Evolutionary conservation across 352 stramenopile genomes (phyloP).

Genomic region (Phytophthora pistaciae): DNA sequence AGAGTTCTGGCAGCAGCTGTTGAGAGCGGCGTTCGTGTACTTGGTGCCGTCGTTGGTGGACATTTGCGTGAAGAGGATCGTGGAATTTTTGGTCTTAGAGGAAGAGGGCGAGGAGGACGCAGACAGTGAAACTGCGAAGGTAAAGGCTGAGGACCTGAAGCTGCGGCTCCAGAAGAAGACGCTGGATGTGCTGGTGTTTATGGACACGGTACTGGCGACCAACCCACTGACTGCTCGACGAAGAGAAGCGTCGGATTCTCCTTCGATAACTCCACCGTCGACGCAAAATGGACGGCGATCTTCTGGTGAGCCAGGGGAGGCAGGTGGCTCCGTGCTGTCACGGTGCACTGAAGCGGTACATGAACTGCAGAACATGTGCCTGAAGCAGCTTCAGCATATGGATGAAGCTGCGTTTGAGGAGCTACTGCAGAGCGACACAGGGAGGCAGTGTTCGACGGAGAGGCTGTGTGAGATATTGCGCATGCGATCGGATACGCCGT

Average conservation of each 20-base stretch:
- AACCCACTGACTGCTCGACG: constrained; percentile 42
- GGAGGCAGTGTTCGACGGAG: constrained; percentile 72
- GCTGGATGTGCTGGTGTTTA: constrained; percentile 66
- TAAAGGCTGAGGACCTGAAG: constrained; percentile 7
- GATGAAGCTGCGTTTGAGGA: constrained; percentile 61
- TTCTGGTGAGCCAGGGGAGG: constrained; percentile 8
- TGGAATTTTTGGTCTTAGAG: constrained; percentile 40
- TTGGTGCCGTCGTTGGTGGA: constrained; percentile 71
- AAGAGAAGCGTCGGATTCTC: constrained; percentile 25
- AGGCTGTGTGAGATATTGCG: constrained; percentile 70
- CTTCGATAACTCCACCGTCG: constrained; percentile 12
- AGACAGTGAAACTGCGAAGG: constrained; percentile 4
- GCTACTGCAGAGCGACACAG: constrained; percentile 70
- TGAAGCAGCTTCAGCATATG: constrained; percentile 61
- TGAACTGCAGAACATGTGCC: constrained; percentile 61
- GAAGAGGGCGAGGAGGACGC: constrained; percentile 4
- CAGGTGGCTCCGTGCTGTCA: constrained; percentile 12
- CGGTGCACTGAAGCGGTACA: constrained; percentile 38
- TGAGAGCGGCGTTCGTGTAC: constrained; percentile 79
- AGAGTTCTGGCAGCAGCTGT: constrained; percentile 72
- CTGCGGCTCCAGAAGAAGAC: constrained; percentile 35
- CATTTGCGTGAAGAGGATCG: constrained; percentile 67
- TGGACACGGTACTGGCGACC: constrained; percentile 60
- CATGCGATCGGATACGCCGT: constrained; percentile 63
- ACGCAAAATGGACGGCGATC: constrained; percentile 30